Evolutionary conservation across 331 rosid species (phyloP), one percentile per base, ranked within the genome.

Genomic region (Stylosanthes scabra): DNA sequence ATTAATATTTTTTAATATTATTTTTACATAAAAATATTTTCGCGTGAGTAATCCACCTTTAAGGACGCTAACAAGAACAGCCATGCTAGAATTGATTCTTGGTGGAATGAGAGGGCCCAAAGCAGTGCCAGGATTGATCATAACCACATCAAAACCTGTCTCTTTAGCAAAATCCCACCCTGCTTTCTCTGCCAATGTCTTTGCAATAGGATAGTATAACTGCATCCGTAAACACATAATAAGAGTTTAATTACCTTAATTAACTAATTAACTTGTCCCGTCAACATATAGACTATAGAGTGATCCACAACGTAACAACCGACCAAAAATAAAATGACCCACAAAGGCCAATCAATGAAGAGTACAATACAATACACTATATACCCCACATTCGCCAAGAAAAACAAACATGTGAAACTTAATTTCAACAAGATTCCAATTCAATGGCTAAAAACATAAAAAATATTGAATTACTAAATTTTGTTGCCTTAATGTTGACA

Each of bases 181-280:
- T 0, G 88, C 98, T 80, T 86, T 90, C 87, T 93, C 98, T 0
- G 98, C 97, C 34, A 86, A 72, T 4, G 96, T 86, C 83, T 93
- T 93, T 41, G 96, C 89, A 25, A 93, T 57, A 1, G 98, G 89
- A 79, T 93, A 90, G 83, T 86, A 93, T 50, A 90, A 64, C 98
- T 93, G 66, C 37, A 9, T 62, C 62, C 66, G 63, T 61, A 20
- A 20, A 20, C 25, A 20, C 25, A 20, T 20, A 20, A 20, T 20
- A 20, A 20, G 1, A 68, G 39, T 27, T 57, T 0, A 9, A 39
- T 61, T 20, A 20, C 25, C 25, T 20, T 20, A 20, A 20, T 20
- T 31, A 31, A 31, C 5, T 31, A 31, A 5, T 49, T 41, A 15
- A 9, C 14, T 40, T 37, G 11, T 8, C 29, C 66, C 70, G 39